A percentile compares a stretch with the other conserved stretches of the same genome.
These are phyloP conservation scores for Amylocarpus encephaloides DNA, from an alignment of 2,329 filamentous ascomycete genomes.

Conservation along the genomic window DNA sequence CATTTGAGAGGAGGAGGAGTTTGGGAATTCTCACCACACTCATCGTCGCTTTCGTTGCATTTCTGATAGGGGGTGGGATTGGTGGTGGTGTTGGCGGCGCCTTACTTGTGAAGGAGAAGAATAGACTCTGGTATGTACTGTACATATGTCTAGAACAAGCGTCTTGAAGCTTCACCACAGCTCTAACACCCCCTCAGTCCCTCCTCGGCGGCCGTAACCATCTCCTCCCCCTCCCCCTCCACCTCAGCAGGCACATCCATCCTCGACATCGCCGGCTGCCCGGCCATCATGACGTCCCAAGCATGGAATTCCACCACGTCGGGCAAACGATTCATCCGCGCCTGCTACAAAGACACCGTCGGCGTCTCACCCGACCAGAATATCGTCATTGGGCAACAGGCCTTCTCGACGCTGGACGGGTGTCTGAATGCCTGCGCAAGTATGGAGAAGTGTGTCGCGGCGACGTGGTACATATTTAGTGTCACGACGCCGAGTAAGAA, in stretches of 20 bases:
- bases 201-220: constrained; percentile 1
- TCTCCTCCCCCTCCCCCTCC: constrained; percentile 3
- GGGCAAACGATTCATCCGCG: constrained; percentile 12
- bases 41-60: constrained; percentile 10
- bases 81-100: constrained; percentile 16
- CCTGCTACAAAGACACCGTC: constrained; percentile 14
- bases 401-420: constrained; percentile 6
- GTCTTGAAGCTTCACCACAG: neutral
- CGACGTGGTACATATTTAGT: constrained; percentile 22
- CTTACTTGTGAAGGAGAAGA: constrained; percentile 8
- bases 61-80: constrained; percentile 16
- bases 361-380: constrained; percentile 5
- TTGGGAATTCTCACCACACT: constrained; percentile 8
- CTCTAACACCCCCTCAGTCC: neutral
- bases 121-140: constrained; percentile 4
- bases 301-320: constrained; percentile 13
- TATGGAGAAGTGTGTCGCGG: constrained; percentile 15
- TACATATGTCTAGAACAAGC: neutral
- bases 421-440: constrained; percentile 18
- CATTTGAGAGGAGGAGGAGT: neutral
- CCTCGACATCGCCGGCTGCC: constrained; percentile 19
- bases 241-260: constrained; percentile 11
- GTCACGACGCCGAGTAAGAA: constrained; percentile 12
- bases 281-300: constrained; percentile 12
- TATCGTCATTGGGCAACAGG: constrained; percentile 17